A percentile compares a stretch with the other conserved stretches of the same genome.
These are phyloP conservation scores for Panaeolus cyanescens DNA, from an alignment of 768 basidiomycete genomes.

Conservation along the genomic window DNA sequence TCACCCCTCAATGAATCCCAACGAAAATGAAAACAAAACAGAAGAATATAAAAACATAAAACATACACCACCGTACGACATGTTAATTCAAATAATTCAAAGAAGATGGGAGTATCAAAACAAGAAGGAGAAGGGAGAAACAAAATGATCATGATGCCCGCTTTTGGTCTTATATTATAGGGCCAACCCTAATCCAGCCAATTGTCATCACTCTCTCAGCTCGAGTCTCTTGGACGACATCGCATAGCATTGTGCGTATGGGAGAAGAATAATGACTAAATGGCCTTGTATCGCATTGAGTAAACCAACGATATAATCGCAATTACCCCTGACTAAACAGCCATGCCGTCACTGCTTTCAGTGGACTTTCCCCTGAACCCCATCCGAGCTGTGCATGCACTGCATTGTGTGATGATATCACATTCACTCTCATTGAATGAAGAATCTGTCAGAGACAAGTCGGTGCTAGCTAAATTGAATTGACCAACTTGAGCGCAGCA, in stretches of 20 bases:
- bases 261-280: too few relatives aligned
- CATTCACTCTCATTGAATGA: neutral
- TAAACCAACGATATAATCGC: neutral
- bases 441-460: too few relatives aligned
- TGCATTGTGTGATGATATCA: neutral
- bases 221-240: too few relatives aligned
- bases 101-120: neutral
- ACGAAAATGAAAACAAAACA: neutral
- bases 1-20: neutral
- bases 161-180: too few relatives aligned
- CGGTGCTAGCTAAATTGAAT: too few relatives aligned
- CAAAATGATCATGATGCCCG: too few relatives aligned
- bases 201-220: too few relatives aligned
- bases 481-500: too few relatives aligned
- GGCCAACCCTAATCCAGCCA: too few relatives aligned
- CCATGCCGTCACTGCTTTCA: too few relatives aligned
- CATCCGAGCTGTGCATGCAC: neutral
- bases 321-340: neutral
- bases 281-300: neutral
- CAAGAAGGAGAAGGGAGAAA: neutral
- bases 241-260: too few relatives aligned
- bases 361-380: constrained; percentile 2
- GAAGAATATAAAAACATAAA: neutral
- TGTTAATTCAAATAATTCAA: constrained; percentile 11
- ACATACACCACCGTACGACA: constrained; percentile 39